Evolutionary conservation across 2,329 filamentous ascomycete species (phyloP).

Genomic region (Sporothrix pallida): DNA sequence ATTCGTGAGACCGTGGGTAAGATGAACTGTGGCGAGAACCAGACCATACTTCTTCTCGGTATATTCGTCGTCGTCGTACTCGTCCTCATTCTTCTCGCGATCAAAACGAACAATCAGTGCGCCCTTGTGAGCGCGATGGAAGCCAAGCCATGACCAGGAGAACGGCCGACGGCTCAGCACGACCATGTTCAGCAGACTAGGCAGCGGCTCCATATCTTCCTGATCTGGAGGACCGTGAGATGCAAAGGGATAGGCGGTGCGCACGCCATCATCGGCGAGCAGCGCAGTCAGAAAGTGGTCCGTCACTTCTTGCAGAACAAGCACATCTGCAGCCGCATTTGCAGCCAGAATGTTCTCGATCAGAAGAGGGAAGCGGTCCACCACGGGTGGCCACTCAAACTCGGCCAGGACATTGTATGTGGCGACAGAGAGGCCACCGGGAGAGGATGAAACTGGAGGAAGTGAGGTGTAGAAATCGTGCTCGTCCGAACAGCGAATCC

Average conservation of each 20-base stretch:
- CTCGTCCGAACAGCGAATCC: slow-evolving; percentile 32
- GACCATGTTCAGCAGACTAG: slow-evolving; percentile 65
- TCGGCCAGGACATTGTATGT: slow-evolving; percentile 62
- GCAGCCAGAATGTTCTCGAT: slow-evolving; percentile 52
- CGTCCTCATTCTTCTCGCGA: background rate
- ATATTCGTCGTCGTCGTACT: background rate
- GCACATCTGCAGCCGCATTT: slow-evolving; percentile 53
- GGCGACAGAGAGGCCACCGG: slow-evolving; percentile 46
- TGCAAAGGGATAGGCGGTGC: slow-evolving; percentile 58
- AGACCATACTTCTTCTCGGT: slow-evolving; percentile 45
- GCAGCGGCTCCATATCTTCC: slow-evolving; percentile 58
- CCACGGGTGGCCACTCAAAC: slow-evolving; percentile 54
- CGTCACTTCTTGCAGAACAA: slow-evolving; percentile 68
- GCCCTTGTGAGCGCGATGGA: slow-evolving; percentile 63
- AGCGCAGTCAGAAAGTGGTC: slow-evolving; percentile 66
- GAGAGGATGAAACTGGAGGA: background rate
- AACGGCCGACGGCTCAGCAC: slow-evolving; percentile 64
- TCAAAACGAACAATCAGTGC: slow-evolving; percentile 56
- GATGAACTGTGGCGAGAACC: slow-evolving; percentile 63
- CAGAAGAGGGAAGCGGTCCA: slow-evolving; percentile 51
- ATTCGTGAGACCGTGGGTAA: slow-evolving; percentile 66
- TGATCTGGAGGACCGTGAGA: slow-evolving; percentile 63
- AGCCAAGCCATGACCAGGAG: slow-evolving; percentile 60
- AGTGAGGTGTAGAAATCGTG: slow-evolving; percentile 25
- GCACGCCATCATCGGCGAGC: slow-evolving; percentile 54